Evolutionary conservation across 805 yeast species (phyloP).

Genomic region (Yamadazyma ubonensis): DNA sequence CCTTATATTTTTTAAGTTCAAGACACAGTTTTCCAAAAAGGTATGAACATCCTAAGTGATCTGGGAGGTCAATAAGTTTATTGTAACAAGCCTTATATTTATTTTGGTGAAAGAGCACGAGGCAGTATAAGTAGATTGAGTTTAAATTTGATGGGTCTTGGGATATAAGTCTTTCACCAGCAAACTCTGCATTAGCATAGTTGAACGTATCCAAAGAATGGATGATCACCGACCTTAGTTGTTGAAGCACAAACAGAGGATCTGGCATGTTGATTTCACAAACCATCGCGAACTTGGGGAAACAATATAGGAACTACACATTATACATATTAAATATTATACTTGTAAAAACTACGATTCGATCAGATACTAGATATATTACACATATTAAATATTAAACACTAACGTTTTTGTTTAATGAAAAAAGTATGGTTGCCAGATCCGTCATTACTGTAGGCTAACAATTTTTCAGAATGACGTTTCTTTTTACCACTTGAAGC

Average conservation of each 20-base stretch:
- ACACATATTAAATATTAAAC: slow-evolving; percentile 4
- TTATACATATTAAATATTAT: too few species aligned
- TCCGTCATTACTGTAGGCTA: slow-evolving; percentile 43
- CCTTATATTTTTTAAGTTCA: slow-evolving; percentile 51
- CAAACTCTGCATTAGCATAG: slow-evolving; percentile 75
- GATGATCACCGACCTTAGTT: slow-evolving; percentile 58
- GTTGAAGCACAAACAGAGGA: slow-evolving; percentile 22
- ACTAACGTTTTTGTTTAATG: slow-evolving; percentile 32
- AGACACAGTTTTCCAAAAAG: slow-evolving; percentile 70
- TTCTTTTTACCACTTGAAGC: slow-evolving; percentile 11
- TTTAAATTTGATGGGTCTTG: slow-evolving; percentile 54
- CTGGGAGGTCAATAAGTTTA: slow-evolving; percentile 23
- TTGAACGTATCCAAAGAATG: slow-evolving; percentile 72
- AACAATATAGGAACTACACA: too few species aligned
- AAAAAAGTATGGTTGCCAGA: slow-evolving; percentile 38
- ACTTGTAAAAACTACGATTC: neutral
- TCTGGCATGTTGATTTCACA: slow-evolving; percentile 7
- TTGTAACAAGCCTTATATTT: slow-evolving; percentile 64
- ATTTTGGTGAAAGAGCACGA: slow-evolving; percentile 58
- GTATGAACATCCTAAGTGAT: slow-evolving; percentile 74
- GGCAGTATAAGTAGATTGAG: slow-evolving; percentile 66
- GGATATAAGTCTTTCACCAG: slow-evolving; percentile 78
- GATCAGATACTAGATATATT: slow-evolving; percentile 2
- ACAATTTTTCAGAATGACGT: slow-evolving; percentile 29
- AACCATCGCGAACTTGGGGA: slow-evolving; percentile 3